Evolutionary conservation across 192 early-diverging fungal genomes (phyloP).

Genomic region (Cetraspora pellucida): DNA sequence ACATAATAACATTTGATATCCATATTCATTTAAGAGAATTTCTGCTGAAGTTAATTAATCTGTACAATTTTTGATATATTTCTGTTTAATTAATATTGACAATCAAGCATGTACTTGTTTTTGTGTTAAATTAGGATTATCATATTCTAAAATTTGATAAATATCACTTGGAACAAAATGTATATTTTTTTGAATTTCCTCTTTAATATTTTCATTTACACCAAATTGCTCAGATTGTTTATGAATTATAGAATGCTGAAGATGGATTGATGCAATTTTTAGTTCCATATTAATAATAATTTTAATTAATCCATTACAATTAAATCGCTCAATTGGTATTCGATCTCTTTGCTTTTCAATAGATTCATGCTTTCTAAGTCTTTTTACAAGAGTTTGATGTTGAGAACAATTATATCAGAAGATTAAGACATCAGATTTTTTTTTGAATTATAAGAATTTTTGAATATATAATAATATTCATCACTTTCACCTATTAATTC

Average conservation of each 20-base stretch:
- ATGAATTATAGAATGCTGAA: background rate
- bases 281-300: background rate
- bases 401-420: background rate
- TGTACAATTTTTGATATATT: background rate
- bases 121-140: background rate
- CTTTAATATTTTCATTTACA: constrained; percentile 2
- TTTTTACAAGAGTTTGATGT: background rate
- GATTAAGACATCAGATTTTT: no score
- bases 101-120: background rate
- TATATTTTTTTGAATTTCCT: constrained; percentile 16
- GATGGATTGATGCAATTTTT: background rate
- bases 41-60: background rate
- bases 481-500: no score
- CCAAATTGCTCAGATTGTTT: constrained; percentile 3
- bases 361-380: background rate
- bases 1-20: background rate
- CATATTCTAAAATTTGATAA: background rate
- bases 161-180: constrained; percentile 13
- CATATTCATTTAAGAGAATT: background rate
- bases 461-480: no score
- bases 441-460: no score
- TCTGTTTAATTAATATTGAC: background rate
- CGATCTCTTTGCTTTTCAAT: background rate
- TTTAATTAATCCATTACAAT: background rate
- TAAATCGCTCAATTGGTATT: background rate